A percentile compares a stretch with the other conserved stretches of the same genome.
Conservation (phyloP, 176 grass and related monocot genomes). For the Avena atlantica region DNA sequence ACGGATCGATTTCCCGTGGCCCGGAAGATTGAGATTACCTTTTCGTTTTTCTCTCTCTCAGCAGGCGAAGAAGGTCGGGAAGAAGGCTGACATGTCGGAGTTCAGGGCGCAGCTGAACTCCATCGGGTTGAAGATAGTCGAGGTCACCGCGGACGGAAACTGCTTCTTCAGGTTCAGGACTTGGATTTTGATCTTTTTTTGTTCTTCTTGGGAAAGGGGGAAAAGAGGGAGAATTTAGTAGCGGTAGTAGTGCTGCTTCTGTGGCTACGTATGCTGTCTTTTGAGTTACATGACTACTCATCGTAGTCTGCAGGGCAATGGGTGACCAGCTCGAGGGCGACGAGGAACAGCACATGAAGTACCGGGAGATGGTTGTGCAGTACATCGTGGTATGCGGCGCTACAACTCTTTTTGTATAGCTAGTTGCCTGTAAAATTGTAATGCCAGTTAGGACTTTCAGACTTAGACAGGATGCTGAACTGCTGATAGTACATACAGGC, state of each 20-base stretch:
- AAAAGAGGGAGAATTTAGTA: neutral
- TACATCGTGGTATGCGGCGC: constrained; percentile 72
- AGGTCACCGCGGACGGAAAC: constrained; percentile 87
- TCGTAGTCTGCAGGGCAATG: constrained; percentile 76
- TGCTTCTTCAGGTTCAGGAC: constrained; percentile 91
- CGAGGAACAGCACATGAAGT: constrained; percentile 84
- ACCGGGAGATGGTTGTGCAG: constrained; percentile 81
- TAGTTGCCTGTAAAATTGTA: no score
- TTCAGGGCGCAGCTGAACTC: constrained; percentile 72
- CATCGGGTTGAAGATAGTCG: constrained; percentile 70
- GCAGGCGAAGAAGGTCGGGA: constrained; percentile 78
- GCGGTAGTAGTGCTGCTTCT: no score
- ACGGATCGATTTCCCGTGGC: neutral
- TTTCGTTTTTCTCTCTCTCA: no score
- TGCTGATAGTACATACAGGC: neutral
- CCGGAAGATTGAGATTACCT: neutral
- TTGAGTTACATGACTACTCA: constrained; percentile 57
- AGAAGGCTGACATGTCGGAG: constrained; percentile 71
- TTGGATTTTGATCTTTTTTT: neutral
- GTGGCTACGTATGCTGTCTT: neutral
- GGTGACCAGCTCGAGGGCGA: constrained; percentile 92
- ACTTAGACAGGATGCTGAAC: neutral
- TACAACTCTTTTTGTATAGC: neutral
- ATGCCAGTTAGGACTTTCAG: neutral
- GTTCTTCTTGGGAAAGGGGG: neutral